phyloP scores from a whole-genome alignment of 805 yeast species.

The Schwanniomyces vanrijiae region DNA sequence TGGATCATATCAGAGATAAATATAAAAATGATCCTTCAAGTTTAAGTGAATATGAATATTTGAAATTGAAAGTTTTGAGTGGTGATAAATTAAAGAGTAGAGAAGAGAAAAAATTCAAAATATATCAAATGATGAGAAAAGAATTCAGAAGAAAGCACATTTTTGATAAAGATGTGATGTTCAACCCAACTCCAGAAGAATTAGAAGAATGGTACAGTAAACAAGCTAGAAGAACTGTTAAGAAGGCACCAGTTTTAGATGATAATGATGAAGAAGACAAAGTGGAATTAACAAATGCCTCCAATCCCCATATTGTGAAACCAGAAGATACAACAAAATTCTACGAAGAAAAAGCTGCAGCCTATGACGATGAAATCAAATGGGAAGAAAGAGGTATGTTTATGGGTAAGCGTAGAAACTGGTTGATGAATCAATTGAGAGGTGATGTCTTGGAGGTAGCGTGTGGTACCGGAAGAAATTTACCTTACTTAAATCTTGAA shows the following conservation, averaged over 20 bases:
- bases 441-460: conserved; percentile 96
- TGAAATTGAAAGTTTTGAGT: conserved; percentile 59
- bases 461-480: conserved; percentile 94
- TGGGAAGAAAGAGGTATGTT: conserved; percentile 66
- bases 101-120: conserved; percentile 58
- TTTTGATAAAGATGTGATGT: conserved; percentile 30
- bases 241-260: conserved; percentile 24
- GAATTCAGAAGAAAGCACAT: conserved; percentile 41
- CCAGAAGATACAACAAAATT: conserved; percentile 80
- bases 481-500: conserved; percentile 66
- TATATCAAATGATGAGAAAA: conserved; percentile 56
- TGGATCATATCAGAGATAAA: conserved; percentile 41
- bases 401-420: conserved; percentile 66
- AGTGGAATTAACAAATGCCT: conserved; percentile 33
- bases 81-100: conserved; percentile 61
- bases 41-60: conserved; percentile 61
- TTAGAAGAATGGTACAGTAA: conserved; percentile 41
- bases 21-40: conserved; percentile 34
- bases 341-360: conserved; percentile 74
- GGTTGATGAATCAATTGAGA: conserved; percentile 71
- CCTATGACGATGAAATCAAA: conserved; percentile 78
- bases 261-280: conserved; percentile 12
- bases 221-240: conserved; percentile 26
- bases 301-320: conserved; percentile 52
- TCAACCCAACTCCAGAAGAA: conserved; percentile 42